Base-by-base conservation (phyloP, 148 eudicot species). In the Diospyros kaki region DNA sequence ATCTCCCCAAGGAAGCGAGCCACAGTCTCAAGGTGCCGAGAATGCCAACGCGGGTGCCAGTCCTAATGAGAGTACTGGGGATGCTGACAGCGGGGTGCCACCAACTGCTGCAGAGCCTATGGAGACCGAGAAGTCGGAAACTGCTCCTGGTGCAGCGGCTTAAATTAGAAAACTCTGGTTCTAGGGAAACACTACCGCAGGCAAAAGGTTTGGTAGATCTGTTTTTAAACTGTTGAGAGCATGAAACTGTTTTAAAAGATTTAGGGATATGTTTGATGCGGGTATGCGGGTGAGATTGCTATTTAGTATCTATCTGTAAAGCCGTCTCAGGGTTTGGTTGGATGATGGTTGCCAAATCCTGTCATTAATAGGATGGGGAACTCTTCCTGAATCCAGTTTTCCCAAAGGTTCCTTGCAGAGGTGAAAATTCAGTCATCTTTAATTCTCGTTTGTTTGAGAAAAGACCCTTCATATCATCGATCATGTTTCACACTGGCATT, bases 101-200 rank as follows among this genome's bases (percentile, higher is more conserved):
- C 74, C 82, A 2, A 67, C 61, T 55, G 66, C 46, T 5, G 76
- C 10, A 12, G 90, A 87, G 78, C 88, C 90, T 2, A 87, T 87
- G 90, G 90, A 94, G 53, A 87, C 90, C 1, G 87, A 87, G 11
- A 80, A 84, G 59, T n/a, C 87, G 0, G 84, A 82, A 43, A 52
- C 81, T 4, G 78, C 72, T 0, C 78, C 55, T 13, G 64, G 66
- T 58, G 44, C 78, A 4, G 76, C 78, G 4, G 76, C 81, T 43
- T 78, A 59, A 73, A 66, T 66, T 58, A 65, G 53, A 28, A 28
- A 28, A 28, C 28, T 28, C 28, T 40, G 46, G 52, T 44, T 44
- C 51, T 39, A 59, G 68, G 59, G 6, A 2, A 11, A 42, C 38
- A 64, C 44, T 3, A 43, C 28, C 28, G 28, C 51, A 45, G 10